Percentiles rank a stretch among this genome's conserved stretches.
Evolutionary conservation across 768 basidiomycete genomes (phyloP).

Genomic region (Mycena metata): DNA sequence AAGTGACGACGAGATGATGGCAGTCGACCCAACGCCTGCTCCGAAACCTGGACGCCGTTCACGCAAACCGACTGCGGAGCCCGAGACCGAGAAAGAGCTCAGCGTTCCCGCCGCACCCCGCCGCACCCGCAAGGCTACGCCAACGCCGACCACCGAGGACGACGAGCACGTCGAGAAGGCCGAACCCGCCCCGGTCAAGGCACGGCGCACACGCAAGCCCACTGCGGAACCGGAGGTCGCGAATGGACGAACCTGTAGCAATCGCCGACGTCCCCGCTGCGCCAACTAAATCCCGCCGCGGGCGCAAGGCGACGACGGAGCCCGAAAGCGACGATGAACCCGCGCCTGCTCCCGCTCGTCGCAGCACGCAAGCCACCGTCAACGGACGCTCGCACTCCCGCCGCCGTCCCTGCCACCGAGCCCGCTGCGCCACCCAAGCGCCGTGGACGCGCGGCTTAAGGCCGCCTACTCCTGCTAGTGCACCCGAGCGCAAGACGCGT

Average conservation of each 20-base stretch:
- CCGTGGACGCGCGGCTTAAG: conserved; percentile 19
- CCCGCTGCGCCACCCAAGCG: conserved; percentile 23
- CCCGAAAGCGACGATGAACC: conserved; percentile 32
- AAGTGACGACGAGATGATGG: conserved; percentile 24
- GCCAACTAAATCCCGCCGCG: conserved; percentile 33
- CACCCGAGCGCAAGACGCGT: conserved; percentile 39
- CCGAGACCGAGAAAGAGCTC: conserved; percentile 31
- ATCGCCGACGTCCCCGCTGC: conserved; percentile 23
- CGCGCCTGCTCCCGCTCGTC: conserved; percentile 6
- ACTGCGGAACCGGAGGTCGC: conserved; percentile 11
- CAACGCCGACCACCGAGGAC: conserved; percentile 8
- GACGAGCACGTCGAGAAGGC: conserved; percentile 18
- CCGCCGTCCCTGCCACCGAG: conserved; percentile 25
- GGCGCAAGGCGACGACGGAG: conserved; percentile 27
- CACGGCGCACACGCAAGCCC: conserved; percentile 45
- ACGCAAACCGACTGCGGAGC: conserved; percentile 15
- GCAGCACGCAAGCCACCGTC: conserved; percentile 34
- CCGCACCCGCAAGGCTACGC: conserved; percentile 20
- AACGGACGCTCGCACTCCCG: not conserved
- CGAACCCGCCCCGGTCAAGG: conserved; percentile 26
- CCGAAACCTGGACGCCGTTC: conserved; percentile 20
- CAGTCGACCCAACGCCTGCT: conserved; percentile 8
- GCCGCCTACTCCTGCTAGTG: conserved; percentile 37
- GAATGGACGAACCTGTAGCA: conserved; percentile 13
- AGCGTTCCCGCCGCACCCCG: conserved; percentile 8